Base-by-base conservation (phyloP, 352 stramenopile genomes). In the Lagenidium sp. region DNA sequence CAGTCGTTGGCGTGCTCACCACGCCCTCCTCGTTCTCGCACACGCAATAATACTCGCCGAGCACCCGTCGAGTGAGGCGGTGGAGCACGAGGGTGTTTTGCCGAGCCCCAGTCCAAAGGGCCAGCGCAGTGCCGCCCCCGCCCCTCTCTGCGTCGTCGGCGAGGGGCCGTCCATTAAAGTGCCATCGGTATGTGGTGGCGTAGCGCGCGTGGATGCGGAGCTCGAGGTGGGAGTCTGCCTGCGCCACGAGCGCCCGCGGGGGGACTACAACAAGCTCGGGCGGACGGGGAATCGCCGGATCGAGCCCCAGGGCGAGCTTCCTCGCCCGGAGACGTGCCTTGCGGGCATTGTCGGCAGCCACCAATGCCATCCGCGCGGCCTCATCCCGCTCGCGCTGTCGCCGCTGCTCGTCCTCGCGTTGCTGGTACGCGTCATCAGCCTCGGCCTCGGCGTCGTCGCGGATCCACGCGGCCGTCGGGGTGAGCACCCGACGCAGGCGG, bases 1-100 rank as follows among this genome's bases (percentile, higher is more conserved):
- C 58, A 18, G 57, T 74, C 2, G 44, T 47, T 20, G 55, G 42
- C 13, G 69, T 69, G 26, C 43, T 64, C 4, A 55, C 49, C 0
- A 15, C 41, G 6, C 74, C 70, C 44, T 86, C 74, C 36, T 86
- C 74, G 38, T 86, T 84, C 34, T 69, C 56, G 32, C 68, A 84
- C 15, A 66, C 63, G 45, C 73, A 86, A 43, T 60, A 67, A 46
- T 84, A 84, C 23, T 82, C 63, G 1, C 68, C 73, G 7, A 45
- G 48, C 4, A 66, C 56, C 4, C 74, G 70, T 34, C 60, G 68
- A 2, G 63, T 75, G 31, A 81, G 49, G 6, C 53, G 61, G 2
- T 26, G 7, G 15, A 86, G 50, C 4, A 67, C 32, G 15, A 86
- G 61, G 4, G 56, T 71, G 38, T 42, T 63, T 6, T 51, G 57